phyloP scores from a whole-genome alignment of 163 green algal genomes.

The Chlorella variabilis region DNA sequence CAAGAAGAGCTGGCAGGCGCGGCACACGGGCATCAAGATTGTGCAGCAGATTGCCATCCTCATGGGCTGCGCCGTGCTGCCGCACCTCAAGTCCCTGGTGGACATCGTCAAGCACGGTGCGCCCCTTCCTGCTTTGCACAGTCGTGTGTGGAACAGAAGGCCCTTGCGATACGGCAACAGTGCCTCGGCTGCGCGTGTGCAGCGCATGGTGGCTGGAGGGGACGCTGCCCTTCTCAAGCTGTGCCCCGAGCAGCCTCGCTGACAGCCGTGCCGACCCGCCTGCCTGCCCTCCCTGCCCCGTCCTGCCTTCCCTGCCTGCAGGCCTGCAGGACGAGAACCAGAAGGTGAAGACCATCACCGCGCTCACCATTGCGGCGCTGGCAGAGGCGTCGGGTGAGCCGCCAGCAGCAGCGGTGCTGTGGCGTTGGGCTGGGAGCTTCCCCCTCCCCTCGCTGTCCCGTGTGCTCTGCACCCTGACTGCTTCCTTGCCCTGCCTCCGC shows the following conservation, averaged over 20 bases:
- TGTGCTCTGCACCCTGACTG: too few species aligned
- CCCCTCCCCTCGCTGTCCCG: too few species aligned
- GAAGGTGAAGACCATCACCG: constrained; percentile 98
- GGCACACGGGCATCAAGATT: constrained; percentile 99
- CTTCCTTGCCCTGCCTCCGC: background rate
- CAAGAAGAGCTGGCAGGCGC: constrained; percentile 99
- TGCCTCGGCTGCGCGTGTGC: too few species aligned
- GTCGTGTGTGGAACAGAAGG: too few species aligned
- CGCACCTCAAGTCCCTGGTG: constrained; percentile 96
- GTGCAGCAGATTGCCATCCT: constrained; percentile 98
- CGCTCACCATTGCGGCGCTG: constrained; percentile 93
- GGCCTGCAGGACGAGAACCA: constrained; percentile 94
- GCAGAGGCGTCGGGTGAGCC: constrained; percentile 80
- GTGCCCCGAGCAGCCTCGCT: too few species aligned
- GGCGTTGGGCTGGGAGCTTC: too few species aligned
- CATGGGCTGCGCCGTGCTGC: constrained; percentile 97
- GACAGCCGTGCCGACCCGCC: too few species aligned
- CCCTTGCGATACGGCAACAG: too few species aligned
- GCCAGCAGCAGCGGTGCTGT: too few species aligned
- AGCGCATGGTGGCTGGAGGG: too few species aligned
- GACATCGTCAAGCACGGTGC: constrained; percentile 95
- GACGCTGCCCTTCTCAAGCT: constrained; percentile 54
- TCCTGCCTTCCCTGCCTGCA: background rate
- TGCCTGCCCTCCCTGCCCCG: background rate
- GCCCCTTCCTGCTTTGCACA: too few species aligned